Conservation (phyloP, 768 basidiomycete species). For the Leucocoprinus leucothites region DNA sequence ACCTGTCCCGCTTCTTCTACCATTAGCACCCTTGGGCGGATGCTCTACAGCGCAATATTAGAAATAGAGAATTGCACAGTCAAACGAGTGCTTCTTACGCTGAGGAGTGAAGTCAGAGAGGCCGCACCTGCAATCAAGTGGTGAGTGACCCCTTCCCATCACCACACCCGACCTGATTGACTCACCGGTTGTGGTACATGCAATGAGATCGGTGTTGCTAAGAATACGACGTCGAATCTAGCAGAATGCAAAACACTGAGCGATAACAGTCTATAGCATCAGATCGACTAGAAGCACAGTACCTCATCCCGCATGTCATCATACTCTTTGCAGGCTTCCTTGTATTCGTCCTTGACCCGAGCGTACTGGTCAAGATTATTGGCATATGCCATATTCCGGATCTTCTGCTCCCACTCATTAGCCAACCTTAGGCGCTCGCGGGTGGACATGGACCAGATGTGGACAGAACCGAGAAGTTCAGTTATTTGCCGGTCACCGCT, state of each 20-base stretch:
- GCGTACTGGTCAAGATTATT: constrained; percentile 39
- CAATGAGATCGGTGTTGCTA: constrained; percentile 55
- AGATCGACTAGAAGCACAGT: constrained; percentile 11
- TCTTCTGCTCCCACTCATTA: constrained; percentile 43
- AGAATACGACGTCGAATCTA: constrained; percentile 59
- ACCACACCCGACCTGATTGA: background rate
- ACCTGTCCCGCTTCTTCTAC: constrained; percentile 86
- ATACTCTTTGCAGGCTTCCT: constrained; percentile 32
- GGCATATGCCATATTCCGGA: constrained; percentile 26
- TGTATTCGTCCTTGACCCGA: constrained; percentile 26
- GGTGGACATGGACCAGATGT: constrained; percentile 54
- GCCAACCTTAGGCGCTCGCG: constrained; percentile 45
- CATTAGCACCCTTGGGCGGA: constrained; percentile 59
- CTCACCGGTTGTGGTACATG: constrained; percentile 73
- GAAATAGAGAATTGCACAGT: background rate
- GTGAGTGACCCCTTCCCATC: background rate
- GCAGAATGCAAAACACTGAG: background rate
- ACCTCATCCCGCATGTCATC: constrained; percentile 57
- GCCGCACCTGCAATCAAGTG: constrained; percentile 52
- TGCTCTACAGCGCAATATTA: constrained; percentile 34
- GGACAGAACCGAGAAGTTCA: constrained; percentile 29
- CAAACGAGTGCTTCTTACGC: constrained; percentile 30
- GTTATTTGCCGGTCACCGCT: constrained; percentile 31
- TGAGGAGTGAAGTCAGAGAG: constrained; percentile 55
- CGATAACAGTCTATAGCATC: background rate